Evolutionary conservation across 2,329 filamentous ascomycete genomes (phyloP), one percentile per base, ranked within the genome.

Genomic region (Aspergillus felis): DNA sequence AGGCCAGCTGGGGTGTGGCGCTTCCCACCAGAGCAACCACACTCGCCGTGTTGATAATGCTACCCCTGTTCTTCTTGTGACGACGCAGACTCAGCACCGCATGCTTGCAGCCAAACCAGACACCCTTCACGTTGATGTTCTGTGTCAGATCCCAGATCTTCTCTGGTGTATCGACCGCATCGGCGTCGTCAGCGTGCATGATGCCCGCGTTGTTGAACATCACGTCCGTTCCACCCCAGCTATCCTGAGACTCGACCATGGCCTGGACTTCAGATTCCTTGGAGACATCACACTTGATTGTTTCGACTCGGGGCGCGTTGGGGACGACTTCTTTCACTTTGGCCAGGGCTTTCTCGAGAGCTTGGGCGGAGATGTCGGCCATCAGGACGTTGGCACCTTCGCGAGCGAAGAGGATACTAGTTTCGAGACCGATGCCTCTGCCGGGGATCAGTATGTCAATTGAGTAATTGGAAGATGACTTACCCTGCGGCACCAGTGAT

Each of bases 171-270:
- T 88, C 84, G 72, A 95, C 80, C 51, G 92, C 91, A 74, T 91
- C 87, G 70, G 84, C 87, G 74, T 92, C 89, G 57, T 88, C 82
- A 50, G 86, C 87, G 78, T 96, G 92, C 92, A 97, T 97, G 76
- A 97, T 97, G 55, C 92, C 92, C 25, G 92, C 92, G 74, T 97
- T 97, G 85, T 97, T 97, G 86, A 96, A 97, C 68, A 96, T 90
- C 71, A 96, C 81, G 73, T 97, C 92, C 3, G 94, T 77, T 48
- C 92, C 92, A 70, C 92, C 92, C 89, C 90, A 95, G 57, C 84
- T 72, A 75, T 97, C 92, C 57, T 93, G 78, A 9, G 83, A 78
- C 65, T 90, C 88, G 53, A 96, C 81, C 72, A 89, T 85, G 56
- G 86, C 85, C 69, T 91, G 79, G 32, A 97, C 86, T 56, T 94